phyloP scores from a whole-genome alignment of 805 yeast genomes.

The Ogataea ramenticola region DNA sequence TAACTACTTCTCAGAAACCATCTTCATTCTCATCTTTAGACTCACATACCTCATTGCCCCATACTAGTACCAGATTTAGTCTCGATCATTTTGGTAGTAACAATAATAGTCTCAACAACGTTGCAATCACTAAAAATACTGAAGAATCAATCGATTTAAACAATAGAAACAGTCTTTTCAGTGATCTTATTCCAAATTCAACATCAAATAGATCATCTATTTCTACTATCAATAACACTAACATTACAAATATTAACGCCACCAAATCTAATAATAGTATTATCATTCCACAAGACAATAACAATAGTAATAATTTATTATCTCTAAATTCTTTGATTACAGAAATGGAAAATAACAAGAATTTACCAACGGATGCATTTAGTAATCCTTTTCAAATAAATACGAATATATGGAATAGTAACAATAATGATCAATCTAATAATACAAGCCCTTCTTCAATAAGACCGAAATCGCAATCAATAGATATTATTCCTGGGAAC shows the following conservation, averaged over 20 bases:
- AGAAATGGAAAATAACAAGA: not conserved
- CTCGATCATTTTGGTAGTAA: not conserved
- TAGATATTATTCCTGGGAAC: not conserved
- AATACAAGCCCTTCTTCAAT: not conserved
- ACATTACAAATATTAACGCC: not conserved
- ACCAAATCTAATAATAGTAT: not conserved
- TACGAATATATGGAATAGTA: not conserved
- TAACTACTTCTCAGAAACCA: too few species aligned
- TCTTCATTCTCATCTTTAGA: too few species aligned
- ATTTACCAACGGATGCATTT: not conserved
- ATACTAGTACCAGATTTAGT: too few species aligned
- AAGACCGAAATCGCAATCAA: not conserved
- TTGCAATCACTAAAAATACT: not conserved
- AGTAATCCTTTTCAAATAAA: not conserved
- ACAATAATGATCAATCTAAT: not conserved
- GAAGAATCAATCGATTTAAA: not conserved
- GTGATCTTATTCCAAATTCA: not conserved
- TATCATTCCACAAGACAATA: too few species aligned
- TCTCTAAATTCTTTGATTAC: not conserved
- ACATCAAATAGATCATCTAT: slow-evolving; percentile 1
- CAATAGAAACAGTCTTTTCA: not conserved
- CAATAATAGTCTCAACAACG: too few species aligned
- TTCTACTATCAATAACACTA: not conserved
- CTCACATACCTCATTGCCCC: too few species aligned
- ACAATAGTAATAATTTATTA: slow-evolving; percentile 6